Evolutionary conservation across 768 basidiomycete species (phyloP).

Genomic region (Hirschioporus abietinus): DNA sequence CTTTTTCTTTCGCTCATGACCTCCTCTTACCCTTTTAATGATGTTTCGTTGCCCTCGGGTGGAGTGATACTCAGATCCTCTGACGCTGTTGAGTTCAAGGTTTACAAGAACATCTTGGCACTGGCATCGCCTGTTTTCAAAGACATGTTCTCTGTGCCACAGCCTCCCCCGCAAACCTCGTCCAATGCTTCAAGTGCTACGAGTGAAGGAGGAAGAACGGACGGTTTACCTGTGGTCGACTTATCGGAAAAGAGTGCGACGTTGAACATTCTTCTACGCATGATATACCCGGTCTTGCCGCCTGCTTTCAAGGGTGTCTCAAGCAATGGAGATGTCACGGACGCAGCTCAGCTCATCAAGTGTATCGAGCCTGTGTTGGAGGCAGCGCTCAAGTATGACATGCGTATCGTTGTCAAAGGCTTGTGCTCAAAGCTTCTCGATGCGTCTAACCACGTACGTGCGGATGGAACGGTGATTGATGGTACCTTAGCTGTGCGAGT

Average conservation of each 20-base stretch:
- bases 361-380: constrained; percentile 35
- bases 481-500: constrained; percentile 27
- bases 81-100: constrained; percentile 45
- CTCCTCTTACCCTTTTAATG: background rate
- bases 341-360: constrained; percentile 28
- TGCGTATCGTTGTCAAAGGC: constrained; percentile 37
- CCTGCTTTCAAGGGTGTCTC: background rate
- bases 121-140: constrained; percentile 55
- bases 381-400: constrained; percentile 46
- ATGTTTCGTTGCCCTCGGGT: background rate
- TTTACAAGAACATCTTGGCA: constrained; percentile 49
- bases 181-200: background rate
- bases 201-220: background rate
- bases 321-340: constrained; percentile 23
- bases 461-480: background rate
- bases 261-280: constrained; percentile 36
- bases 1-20: background rate
- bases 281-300: constrained; percentile 39
- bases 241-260: constrained; percentile 41
- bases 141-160: constrained; percentile 49
- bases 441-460: background rate
- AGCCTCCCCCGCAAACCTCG: constrained; percentile 29
- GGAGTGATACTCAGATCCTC: constrained; percentile 53
- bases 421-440: constrained; percentile 25
- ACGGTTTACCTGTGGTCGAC: constrained; percentile 38